Conservation (phyloP, 2,329 filamentous ascomycete genomes). For the Falciphora oryzae region DNA sequence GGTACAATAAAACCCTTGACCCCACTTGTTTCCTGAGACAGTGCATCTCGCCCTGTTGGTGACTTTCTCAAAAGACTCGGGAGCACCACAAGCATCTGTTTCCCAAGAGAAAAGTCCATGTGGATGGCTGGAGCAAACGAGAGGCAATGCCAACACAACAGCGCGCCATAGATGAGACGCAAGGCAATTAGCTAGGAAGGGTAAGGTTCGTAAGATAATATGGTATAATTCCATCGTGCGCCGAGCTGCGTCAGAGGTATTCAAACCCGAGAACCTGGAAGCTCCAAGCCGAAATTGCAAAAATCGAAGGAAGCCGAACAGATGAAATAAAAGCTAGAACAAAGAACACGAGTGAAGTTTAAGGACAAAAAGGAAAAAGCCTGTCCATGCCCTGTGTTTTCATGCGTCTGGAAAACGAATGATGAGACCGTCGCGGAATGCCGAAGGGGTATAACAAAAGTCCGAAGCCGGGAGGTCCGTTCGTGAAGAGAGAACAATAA, state of each 20-base stretch:
- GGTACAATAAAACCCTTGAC: no score
- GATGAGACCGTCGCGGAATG: slow-evolving; percentile 5
- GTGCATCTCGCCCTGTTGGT: no score
- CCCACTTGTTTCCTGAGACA: not conserved
- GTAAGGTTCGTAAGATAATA: not conserved
- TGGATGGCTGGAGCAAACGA: not conserved
- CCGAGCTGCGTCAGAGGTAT: slow-evolving; percentile 1
- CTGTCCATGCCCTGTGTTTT: slow-evolving; percentile 5
- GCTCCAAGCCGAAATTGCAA: slow-evolving; percentile 24
- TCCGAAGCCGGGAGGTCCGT: not conserved
- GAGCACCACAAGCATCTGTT: no score
- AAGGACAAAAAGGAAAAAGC: slow-evolving; percentile 14
- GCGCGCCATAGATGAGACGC: not conserved
- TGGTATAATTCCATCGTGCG: not conserved
- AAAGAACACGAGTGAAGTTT: slow-evolving; percentile 11
- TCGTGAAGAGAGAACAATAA: slow-evolving; percentile 11
- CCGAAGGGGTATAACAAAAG: slow-evolving; percentile 10
- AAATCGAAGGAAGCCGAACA: slow-evolving; percentile 14
- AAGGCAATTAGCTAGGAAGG: not conserved
- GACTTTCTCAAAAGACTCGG: no score
- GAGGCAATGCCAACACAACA: slow-evolving; percentile 12
- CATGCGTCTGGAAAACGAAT: slow-evolving; percentile 8
- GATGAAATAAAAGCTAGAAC: slow-evolving; percentile 10
- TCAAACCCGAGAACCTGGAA: not conserved
- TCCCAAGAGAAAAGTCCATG: no score